phyloP scores from a whole-genome alignment of 768 basidiomycete species.

The Russula brevipes region DNA sequence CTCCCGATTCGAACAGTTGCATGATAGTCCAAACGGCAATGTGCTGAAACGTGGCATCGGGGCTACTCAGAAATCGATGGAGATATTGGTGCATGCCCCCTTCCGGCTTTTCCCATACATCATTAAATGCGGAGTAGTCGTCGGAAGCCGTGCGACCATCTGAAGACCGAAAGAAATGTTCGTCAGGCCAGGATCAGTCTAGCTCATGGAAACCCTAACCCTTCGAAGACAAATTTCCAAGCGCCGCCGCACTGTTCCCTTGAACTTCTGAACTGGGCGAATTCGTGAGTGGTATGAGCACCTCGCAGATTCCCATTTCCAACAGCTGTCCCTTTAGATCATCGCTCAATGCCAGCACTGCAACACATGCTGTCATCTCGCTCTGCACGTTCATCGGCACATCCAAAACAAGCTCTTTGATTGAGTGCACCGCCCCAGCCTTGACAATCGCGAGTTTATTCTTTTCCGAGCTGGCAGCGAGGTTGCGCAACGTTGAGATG shows the following conservation, averaged over 20 bases:
- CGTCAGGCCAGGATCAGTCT: not conserved
- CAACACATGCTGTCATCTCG: constrained; percentile 99
- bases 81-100: constrained; percentile 96
- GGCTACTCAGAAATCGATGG: constrained; percentile 85
- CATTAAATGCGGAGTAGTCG: constrained; percentile 96
- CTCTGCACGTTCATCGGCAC: constrained; percentile 97
- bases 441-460: constrained; percentile 98
- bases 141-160: constrained; percentile 71
- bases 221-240: constrained; percentile 97
- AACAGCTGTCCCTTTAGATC: constrained; percentile 94
- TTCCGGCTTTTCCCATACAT: constrained; percentile 97
- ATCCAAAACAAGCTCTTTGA: constrained; percentile 92
- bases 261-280: constrained; percentile 97
- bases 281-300: constrained; percentile 93
- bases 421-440: constrained; percentile 93
- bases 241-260: constrained; percentile 95
- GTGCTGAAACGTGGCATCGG: constrained; percentile 98
- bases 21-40: constrained; percentile 99
- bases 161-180: constrained; percentile 29
- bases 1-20: constrained; percentile 93
- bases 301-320: constrained; percentile 98
- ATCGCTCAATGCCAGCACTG: constrained; percentile 92
- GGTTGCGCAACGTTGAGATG: constrained; percentile 92
- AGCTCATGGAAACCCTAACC: constrained; percentile 41
- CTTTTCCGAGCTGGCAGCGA: constrained; percentile 95